Evolutionary conservation across 2,329 filamentous ascomycete genomes (phyloP).

Genomic region (Penicillium rolfsii): DNA sequence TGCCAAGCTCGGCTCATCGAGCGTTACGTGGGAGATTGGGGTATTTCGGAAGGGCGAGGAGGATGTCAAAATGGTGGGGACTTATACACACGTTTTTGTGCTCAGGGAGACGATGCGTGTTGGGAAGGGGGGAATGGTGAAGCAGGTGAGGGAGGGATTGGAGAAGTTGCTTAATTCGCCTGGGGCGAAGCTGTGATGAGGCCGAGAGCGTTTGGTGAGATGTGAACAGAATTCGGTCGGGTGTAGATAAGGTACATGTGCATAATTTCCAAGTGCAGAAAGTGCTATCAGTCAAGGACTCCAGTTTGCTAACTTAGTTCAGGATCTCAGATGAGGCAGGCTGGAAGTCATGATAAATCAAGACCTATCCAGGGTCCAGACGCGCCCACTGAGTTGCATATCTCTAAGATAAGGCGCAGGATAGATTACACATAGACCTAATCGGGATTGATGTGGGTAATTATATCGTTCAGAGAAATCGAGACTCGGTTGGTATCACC

Average conservation of each 20-base stretch:
- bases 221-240: too few relatives aligned
- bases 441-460: not conserved
- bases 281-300: not conserved
- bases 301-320: not conserved
- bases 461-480: not conserved
- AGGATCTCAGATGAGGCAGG: not conserved
- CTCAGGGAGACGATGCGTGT: slow-evolving; percentile 71
- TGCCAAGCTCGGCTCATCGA: slow-evolving; percentile 80
- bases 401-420: not conserved
- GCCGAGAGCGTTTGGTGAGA: too few relatives aligned
- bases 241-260: not conserved
- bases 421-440: not conserved
- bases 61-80: slow-evolving; percentile 78
- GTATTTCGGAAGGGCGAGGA: slow-evolving; percentile 77
- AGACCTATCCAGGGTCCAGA: not conserved
- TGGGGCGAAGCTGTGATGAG: slow-evolving; percentile 33
- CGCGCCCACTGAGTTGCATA: not conserved
- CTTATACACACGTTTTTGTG: slow-evolving; percentile 89
- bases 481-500: not conserved
- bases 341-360: not conserved
- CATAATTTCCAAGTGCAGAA: not conserved
- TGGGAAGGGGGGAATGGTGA: slow-evolving; percentile 58
- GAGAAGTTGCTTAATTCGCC: slow-evolving; percentile 55
- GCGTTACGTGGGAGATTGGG: slow-evolving; percentile 86
- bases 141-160: slow-evolving; percentile 55